Evolutionary conservation across 352 stramenopile genomes (phyloP).

Genomic region (Globisporangium okanoganense): DNA sequence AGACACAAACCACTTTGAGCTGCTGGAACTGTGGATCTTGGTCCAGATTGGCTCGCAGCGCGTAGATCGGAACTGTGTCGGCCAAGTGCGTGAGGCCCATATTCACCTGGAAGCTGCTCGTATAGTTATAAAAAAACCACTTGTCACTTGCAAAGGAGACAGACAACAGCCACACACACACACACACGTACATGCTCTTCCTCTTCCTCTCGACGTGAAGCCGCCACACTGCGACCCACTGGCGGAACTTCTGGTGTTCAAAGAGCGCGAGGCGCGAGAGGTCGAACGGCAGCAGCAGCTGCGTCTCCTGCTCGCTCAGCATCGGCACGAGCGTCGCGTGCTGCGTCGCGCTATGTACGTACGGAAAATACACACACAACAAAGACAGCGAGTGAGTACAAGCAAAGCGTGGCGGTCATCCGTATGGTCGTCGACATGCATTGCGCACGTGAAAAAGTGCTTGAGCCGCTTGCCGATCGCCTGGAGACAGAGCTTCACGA

Average conservation of each 20-base stretch:
- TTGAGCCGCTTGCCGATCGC: conserved; percentile 21
- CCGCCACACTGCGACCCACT: conserved; percentile 17
- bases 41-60: conserved; percentile 1
- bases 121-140: too few species aligned
- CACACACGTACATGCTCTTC: neutral
- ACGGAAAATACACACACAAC: conserved; percentile 1
- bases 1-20: conserved; percentile 7
- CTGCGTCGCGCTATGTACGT: conserved; percentile 4
- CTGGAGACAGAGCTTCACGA: conserved; percentile 30
- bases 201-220: conserved; percentile 10
- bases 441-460: conserved; percentile 28
- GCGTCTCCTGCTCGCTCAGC: conserved; percentile 18
- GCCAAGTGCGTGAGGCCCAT: neutral
- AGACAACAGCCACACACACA: neutral
- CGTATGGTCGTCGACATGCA: too few species aligned
- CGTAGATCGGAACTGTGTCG: conserved; percentile 9
- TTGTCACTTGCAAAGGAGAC: too few species aligned
- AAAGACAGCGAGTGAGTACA: neutral
- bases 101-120: conserved; percentile 5
- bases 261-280: conserved; percentile 28
- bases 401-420: too few species aligned
- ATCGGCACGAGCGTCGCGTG: conserved; percentile 9
- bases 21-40: conserved; percentile 3
- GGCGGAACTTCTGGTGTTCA: conserved; percentile 22
- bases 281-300: conserved; percentile 25